Base-by-base conservation (phyloP, 805 yeast genomes). In the Saccharomycopsis vini region DNA sequence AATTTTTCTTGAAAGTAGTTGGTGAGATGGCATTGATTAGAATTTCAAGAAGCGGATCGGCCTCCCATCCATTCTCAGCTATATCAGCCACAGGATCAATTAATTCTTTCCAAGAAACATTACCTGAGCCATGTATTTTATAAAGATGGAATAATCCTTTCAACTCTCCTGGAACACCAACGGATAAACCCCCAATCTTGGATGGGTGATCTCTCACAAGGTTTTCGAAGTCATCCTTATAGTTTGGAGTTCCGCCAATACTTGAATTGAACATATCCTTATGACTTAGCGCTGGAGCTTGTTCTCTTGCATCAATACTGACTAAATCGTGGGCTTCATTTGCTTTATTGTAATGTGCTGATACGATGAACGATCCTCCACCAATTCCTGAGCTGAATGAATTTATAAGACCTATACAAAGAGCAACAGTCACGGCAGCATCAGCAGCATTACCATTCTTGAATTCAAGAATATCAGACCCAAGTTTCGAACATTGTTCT, bases 371-470 rank as follows among this genome's bases (percentile, higher is more conserved):
- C 0, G 83, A 86, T 7, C 98, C 97, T 3, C 97, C 97, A 5
- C 97, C 96, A 35, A 90, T 79, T 0, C 97, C 95, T 1, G 95
- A 80, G 46, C 81, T 80, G 64, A 81, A 86, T 50, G 87, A 79
- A 56, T 85, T 84, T 19, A 86, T 63, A 43, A 84, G 71, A 2
- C 97, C 97, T 26, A 90, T 77, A 57, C 98, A 90, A 23, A 90
- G 67, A 0, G 95, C 86, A 10, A 85, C 83, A 0, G 95, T 81
- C 2, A 90, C 81, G 0, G 95, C 85, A 0, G 96, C 95, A 59
- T 90, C 98, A 0, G 95, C 96, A 2, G 97, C 96, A 54, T 77
- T 80, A 0, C 96, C 94, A 5, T 69, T 67, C 5, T 76, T 77
- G 19, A 54, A 51, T 42, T 61, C 54, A 24, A 82, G 60, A 15